A percentile compares a stretch with the other conserved stretches of the same genome.
Evolutionary conservation across 257 asterid genomes (phyloP).

Genomic region (Solanum virginianum): DNA sequence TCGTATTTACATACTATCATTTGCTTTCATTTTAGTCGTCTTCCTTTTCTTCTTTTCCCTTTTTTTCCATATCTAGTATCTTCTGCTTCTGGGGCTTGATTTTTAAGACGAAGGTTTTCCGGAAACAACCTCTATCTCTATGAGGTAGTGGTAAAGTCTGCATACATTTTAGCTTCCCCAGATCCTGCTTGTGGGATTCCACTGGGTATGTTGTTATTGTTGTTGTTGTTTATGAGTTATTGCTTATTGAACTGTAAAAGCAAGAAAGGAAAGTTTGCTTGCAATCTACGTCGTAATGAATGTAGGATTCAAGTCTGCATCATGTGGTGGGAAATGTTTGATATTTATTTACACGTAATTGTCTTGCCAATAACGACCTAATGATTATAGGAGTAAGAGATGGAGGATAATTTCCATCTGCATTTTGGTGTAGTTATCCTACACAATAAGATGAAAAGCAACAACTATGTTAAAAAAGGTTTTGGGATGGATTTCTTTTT

Average conservation of each 20-base stretch:
- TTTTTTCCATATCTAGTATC: too few species aligned
- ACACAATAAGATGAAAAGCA: background rate
- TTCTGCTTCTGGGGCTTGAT: too few species aligned
- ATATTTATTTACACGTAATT: background rate
- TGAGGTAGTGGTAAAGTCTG: too few species aligned
- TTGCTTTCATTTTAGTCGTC: too few species aligned
- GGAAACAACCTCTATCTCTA: too few species aligned
- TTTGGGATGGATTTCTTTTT: background rate
- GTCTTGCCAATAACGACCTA: background rate
- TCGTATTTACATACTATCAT: too few species aligned
- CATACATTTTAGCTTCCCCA: too few species aligned
- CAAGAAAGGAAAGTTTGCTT: background rate
- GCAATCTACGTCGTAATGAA: background rate
- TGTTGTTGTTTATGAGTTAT: background rate
- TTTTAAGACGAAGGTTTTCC: too few species aligned
- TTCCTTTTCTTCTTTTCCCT: too few species aligned
- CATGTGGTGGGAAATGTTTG: background rate
- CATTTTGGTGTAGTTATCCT: background rate
- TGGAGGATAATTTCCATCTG: background rate
- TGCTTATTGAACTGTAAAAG: background rate
- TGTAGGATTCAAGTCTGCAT: background rate
- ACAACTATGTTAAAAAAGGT: background rate
- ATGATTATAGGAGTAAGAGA: background rate
- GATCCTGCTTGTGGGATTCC: too few species aligned
- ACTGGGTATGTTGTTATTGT: too few species aligned